Conservation (phyloP, 495 filamentous ascomycete species). For the Hypoxylon perforatum region DNA sequence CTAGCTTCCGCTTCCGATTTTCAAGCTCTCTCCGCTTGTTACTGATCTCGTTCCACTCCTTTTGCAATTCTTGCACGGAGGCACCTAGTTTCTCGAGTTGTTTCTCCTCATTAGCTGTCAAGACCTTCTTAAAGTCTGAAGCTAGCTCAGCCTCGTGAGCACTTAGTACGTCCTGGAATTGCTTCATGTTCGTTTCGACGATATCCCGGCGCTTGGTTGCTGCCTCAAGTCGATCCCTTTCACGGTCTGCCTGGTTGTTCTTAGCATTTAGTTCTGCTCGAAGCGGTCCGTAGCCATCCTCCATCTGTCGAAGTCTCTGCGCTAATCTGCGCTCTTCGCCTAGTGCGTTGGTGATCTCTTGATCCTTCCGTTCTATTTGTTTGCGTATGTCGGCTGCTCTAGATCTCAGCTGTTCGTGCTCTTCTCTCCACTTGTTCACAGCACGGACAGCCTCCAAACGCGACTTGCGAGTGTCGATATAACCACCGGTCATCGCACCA, state of each 20-base stretch:
- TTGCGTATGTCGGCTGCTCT: conserved; percentile 53
- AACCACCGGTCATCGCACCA: conserved; percentile 94
- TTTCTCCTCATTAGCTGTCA: conserved; percentile 83
- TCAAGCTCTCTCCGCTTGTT: conserved; percentile 81
- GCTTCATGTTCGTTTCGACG: conserved; percentile 79
- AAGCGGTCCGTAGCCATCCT: conserved; percentile 84
- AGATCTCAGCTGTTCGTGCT: conserved; percentile 73
- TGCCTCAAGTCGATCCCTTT: conserved; percentile 77
- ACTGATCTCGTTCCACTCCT: conserved; percentile 78
- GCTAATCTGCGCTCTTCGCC: conserved; percentile 85
- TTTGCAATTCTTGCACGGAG: conserved; percentile 76
- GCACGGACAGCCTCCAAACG: conserved; percentile 83
- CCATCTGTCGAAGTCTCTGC: conserved; percentile 79
- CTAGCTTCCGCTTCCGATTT: conserved; percentile 77
- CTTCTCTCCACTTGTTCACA: conserved; percentile 77
- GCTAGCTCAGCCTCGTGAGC: conserved; percentile 81
- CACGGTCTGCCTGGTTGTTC: conserved; percentile 74
- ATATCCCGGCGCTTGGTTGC: conserved; percentile 75
- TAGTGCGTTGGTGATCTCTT: conserved; percentile 84
- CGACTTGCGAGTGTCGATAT: conserved; percentile 83
- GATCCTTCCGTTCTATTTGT: conserved; percentile 80
- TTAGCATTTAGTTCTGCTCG: conserved; percentile 78
- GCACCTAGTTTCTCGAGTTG: conserved; percentile 76
- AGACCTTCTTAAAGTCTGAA: conserved; percentile 90
- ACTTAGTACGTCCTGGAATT: conserved; percentile 75